Evolutionary conservation across 2,329 filamentous ascomycete species (phyloP).

Genomic region (Cytospora mali): DNA sequence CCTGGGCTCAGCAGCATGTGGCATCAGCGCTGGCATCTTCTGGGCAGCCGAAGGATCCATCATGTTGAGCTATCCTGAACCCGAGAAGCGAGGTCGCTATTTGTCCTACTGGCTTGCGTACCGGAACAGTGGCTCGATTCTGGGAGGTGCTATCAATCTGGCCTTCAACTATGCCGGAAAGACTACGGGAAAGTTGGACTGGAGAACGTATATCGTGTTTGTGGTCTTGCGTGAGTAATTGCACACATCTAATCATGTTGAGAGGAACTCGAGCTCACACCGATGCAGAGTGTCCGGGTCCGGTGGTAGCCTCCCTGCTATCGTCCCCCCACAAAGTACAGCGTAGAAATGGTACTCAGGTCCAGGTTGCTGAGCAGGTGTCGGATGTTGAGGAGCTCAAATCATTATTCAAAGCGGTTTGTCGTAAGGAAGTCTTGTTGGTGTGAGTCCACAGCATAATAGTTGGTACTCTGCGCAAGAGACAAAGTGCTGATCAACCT

Average conservation of each 20-base stretch:
- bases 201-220: slow-evolving; percentile 35
- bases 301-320: slow-evolving; percentile 3
- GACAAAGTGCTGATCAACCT: background rate
- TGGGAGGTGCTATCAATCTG: slow-evolving; percentile 20
- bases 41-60: slow-evolving; percentile 36
- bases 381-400: slow-evolving; percentile 26
- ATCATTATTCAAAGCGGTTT: slow-evolving; percentile 1
- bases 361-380: slow-evolving; percentile 21
- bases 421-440: background rate
- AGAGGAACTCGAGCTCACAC: background rate
- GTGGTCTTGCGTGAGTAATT: slow-evolving; percentile 33
- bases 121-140: slow-evolving; percentile 30
- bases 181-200: slow-evolving; percentile 33
- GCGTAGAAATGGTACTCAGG: slow-evolving; percentile 17
- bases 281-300: slow-evolving; percentile 3
- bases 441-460: background rate
- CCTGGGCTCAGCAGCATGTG: slow-evolving; percentile 34
- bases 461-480: background rate
- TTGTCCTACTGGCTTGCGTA: slow-evolving; percentile 32
- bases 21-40: slow-evolving; percentile 33
- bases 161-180: slow-evolving; percentile 31
- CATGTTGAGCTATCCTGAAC: slow-evolving; percentile 32
- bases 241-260: background rate
- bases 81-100: slow-evolving; percentile 27
- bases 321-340: slow-evolving; percentile 1